phyloP scores from a whole-genome alignment of 2,329 filamentous ascomycete species.

The Venturia oleaginea region DNA sequence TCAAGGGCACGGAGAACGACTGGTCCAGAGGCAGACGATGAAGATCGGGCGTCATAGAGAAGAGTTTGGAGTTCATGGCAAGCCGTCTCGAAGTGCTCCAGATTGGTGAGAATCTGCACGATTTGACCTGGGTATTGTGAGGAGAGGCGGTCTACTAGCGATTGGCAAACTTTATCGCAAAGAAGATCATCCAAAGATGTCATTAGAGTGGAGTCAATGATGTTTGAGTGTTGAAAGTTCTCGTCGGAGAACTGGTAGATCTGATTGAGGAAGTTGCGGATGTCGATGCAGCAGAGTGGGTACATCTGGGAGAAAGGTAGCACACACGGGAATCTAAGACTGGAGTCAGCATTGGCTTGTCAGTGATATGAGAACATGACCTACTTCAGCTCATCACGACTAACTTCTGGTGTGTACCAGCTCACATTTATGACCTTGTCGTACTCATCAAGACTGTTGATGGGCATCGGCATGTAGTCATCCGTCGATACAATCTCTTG shows the following conservation, averaged over 20 bases:
- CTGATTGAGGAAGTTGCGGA: conserved; percentile 93
- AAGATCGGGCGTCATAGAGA: conserved; percentile 74
- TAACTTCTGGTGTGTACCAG: conserved; percentile 85
- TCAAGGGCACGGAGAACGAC: conserved; percentile 75
- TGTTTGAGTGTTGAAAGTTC: conserved; percentile 80
- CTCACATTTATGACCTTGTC: conserved; percentile 92
- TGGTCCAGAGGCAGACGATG: conserved; percentile 69
- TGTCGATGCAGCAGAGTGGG: conserved; percentile 94
- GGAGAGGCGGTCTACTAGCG: conserved; percentile 75
- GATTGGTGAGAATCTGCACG: conserved; percentile 94
- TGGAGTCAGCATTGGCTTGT: conserved; percentile 20
- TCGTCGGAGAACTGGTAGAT: conserved; percentile 98
- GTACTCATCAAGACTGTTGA: conserved; percentile 82
- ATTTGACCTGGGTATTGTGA: conserved; percentile 97
- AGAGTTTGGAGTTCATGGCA: conserved; percentile 83
- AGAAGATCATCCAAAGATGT: conserved; percentile 91
- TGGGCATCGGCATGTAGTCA: conserved; percentile 99
- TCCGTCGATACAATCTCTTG: conserved; percentile 86
- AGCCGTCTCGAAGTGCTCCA: conserved; percentile 93
- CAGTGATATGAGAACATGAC: conserved; percentile 22
- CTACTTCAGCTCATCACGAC: conserved; percentile 64
- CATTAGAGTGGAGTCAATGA: conserved; percentile 85
- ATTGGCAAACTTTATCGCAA: conserved; percentile 82
- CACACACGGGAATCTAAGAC: conserved; percentile 77
- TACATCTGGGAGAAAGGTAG: conserved; percentile 99